Evolutionary conservation across 139 green algal species (phyloP).

Genomic region (Zygnema circumcarinatum): DNA sequence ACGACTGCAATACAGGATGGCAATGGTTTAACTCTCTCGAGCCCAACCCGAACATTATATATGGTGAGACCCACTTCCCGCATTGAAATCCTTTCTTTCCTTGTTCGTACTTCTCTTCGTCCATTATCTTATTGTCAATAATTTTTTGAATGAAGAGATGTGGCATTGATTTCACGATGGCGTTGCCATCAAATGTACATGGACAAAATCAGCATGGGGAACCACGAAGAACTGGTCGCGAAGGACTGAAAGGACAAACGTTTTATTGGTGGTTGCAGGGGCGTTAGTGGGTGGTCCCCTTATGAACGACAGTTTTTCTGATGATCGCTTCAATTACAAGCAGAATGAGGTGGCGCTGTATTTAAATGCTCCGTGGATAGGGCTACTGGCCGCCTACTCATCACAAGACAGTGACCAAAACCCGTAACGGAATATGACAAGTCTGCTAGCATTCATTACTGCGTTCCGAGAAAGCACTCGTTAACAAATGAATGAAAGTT

Average conservation of each 20-base stretch:
- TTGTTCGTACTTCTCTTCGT: constrained; percentile 11
- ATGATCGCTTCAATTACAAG: constrained; percentile 46
- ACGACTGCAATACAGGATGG: constrained; percentile 1
- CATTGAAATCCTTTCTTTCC: neutral
- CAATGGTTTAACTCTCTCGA: neutral
- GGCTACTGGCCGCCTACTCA: no score
- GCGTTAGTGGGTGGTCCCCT: constrained; percentile 46
- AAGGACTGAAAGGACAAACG: neutral
- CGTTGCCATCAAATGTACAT: neutral
- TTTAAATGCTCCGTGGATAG: constrained; percentile 39
- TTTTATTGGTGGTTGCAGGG: neutral
- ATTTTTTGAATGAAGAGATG: neutral
- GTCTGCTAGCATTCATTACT: no score
- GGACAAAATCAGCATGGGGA: neutral
- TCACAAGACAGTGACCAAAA: no score
- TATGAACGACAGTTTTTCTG: constrained; percentile 22
- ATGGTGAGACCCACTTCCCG: neutral
- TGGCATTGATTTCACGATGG: no score
- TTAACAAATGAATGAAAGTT: no score
- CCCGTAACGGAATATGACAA: no score
- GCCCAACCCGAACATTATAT: constrained; percentile 15
- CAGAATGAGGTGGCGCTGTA: constrained; percentile 44
- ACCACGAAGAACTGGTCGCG: neutral
- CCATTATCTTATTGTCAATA: neutral
- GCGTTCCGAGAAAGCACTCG: no score